phyloP scores from a whole-genome alignment of 2,329 filamentous ascomycete genomes.

The Didymellaceae sp. region DNA sequence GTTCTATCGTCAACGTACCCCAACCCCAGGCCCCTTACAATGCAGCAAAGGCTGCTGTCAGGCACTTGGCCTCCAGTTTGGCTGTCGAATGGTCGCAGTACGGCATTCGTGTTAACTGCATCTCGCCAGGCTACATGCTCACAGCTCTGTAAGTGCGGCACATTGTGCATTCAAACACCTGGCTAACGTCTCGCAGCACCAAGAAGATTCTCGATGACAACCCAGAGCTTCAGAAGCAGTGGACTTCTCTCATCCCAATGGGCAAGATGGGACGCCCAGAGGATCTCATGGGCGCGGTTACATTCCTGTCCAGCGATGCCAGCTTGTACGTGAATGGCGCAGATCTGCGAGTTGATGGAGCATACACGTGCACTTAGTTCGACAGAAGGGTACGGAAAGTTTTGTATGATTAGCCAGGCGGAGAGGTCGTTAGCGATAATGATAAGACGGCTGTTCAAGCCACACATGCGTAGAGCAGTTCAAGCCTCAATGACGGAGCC shows the following conservation, averaged over 20 bases:
- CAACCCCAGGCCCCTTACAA: constrained; percentile 95
- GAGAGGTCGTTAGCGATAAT: background rate
- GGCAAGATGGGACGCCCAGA: constrained; percentile 92
- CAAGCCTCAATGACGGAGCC: constrained; percentile 12
- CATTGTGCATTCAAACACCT: background rate
- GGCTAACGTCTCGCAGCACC: constrained; percentile 62
- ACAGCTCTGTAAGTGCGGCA: constrained; percentile 76
- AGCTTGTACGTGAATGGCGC: constrained; percentile 62
- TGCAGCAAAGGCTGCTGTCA: constrained; percentile 87
- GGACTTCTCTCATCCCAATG: constrained; percentile 89
- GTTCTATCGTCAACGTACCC: constrained; percentile 90
- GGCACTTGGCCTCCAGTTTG: constrained; percentile 84
- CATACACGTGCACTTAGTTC: constrained; percentile 77
- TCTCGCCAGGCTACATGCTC: constrained; percentile 95
- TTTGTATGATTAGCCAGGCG: background rate
- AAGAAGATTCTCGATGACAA: constrained; percentile 95
- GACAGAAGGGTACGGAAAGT: background rate
- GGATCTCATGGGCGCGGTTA: constrained; percentile 91
- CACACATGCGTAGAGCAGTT: constrained; percentile 3
- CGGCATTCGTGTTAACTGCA: constrained; percentile 92
- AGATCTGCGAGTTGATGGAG: constrained; percentile 82
- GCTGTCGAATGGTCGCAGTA: constrained; percentile 93
- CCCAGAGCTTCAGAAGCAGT: constrained; percentile 85
- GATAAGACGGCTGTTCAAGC: background rate
- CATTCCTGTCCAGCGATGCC: constrained; percentile 83